phyloP scores from a whole-genome alignment of 495 filamentous ascomycete genomes.

The Penicillium desertorum region DNA sequence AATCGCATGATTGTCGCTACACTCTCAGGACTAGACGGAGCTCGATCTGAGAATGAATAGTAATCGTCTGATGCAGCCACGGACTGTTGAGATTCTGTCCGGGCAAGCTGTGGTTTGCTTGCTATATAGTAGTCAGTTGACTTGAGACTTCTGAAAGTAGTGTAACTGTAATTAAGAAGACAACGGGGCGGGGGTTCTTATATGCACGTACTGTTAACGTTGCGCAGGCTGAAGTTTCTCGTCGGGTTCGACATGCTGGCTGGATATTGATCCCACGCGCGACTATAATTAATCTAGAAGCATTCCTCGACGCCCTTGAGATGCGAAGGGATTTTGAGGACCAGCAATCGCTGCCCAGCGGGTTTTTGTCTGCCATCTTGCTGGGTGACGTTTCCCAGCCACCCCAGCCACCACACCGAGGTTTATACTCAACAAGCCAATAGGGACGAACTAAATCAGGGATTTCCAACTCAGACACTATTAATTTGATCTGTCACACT shows the following conservation, averaged over 20 bases:
- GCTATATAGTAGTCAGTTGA: slow-evolving; percentile 34
- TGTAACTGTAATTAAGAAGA: slow-evolving; percentile 7
- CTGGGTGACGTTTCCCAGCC: slow-evolving; percentile 30
- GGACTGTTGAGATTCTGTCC: slow-evolving; percentile 57
- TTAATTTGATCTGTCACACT: slow-evolving; percentile 21
- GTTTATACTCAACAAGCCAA: slow-evolving; percentile 19
- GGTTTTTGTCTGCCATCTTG: slow-evolving; percentile 28
- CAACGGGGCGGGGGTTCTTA: slow-evolving; percentile 5
- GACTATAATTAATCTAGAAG: slow-evolving; percentile 24
- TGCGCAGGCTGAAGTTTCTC: slow-evolving; percentile 35
- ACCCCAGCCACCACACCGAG: slow-evolving; percentile 30
- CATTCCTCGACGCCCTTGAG: slow-evolving; percentile 24
- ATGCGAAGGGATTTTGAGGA: slow-evolving; percentile 17
- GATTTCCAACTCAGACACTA: slow-evolving; percentile 19
- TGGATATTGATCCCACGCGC: slow-evolving; percentile 15
- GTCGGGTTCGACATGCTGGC: slow-evolving; percentile 24
- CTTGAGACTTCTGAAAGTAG: background rate
- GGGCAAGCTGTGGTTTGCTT: slow-evolving; percentile 54
- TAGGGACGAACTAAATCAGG: slow-evolving; percentile 25
- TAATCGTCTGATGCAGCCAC: slow-evolving; percentile 67
- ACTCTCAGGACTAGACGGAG: slow-evolving; percentile 49
- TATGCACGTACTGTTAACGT: slow-evolving; percentile 33
- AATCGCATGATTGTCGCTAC: slow-evolving; percentile 50
- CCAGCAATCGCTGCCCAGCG: slow-evolving; percentile 16
- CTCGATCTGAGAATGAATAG: slow-evolving; percentile 58